Base-by-base conservation (phyloP, 306 rosid species). In the Morella rubra region DNA sequence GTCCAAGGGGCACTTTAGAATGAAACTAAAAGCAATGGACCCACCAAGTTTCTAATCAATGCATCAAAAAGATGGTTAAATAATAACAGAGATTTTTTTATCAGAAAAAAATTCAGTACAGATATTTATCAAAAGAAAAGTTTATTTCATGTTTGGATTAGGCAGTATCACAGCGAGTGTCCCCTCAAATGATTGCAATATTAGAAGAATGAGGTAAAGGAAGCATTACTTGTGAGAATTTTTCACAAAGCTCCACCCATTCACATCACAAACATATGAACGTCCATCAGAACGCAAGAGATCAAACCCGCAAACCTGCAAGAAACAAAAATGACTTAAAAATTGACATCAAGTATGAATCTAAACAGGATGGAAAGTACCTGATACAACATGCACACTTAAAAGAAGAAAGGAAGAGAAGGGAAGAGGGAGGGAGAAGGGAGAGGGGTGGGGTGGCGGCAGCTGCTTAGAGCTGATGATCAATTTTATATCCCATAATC, bases 221-320 rank as follows among this genome's bases (percentile, higher is more conserved):
- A 18, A 42, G 60, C 44, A 70, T 86, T 90, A 95, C 99, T 95
- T 95, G 96, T 95, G 83, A 44, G 99, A 95, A 75, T 95, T 95
- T 77, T 95, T 95, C 62, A 95, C 99, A 69, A 95, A 95, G 84
- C 99, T 95, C 99, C 99, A 95, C 70, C 99, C 99, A 82, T 95
- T 95, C 80, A 95, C 99, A 71, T 95, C 99, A 87, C 97, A 95
- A 82, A 95, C 99, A 66, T 95, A 95, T 20, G 99, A 95, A 73
- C 93, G 88, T 41, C 99, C 99, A 79, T 92, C 96, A 71, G 97
- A 87, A 74, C 99, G 91, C 84, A 95, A 81, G 72, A 95, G 97
- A 89, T 95, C 99, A 84, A 95, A 95, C 72, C 97, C 99, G 79
- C 99, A 92, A 84, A 95, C 99, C 99, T 95, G 91, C 80, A 81